phyloP scores from a whole-genome alignment of 2,329 filamentous ascomycete species.

The Aspergillus ochraceoroseus region DNA sequence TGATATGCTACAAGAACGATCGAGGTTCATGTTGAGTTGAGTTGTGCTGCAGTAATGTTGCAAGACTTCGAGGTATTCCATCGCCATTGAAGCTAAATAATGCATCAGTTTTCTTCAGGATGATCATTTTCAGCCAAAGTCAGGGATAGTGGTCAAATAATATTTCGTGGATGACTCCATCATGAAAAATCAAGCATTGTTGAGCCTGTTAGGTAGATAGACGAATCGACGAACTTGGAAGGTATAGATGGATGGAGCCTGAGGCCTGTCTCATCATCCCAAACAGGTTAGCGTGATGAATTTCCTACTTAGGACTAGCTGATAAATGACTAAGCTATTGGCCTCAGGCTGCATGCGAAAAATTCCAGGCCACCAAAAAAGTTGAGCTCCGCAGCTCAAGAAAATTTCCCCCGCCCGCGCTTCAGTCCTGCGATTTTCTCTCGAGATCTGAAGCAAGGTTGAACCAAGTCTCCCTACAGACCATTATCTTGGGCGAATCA shows the following conservation, averaged over 20 bases:
- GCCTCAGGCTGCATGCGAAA: slow-evolving; percentile 11
- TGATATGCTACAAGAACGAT: not conserved
- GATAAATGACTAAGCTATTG: slow-evolving; percentile 1
- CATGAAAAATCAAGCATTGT: not conserved
- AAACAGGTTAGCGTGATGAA: slow-evolving; percentile 1
- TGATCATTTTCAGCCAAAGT: no score
- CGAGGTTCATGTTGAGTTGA: not conserved
- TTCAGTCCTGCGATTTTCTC: slow-evolving; percentile 3
- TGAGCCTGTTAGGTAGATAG: not conserved
- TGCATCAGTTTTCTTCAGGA: no score
- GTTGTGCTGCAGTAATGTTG: no score
- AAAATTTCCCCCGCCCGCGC: slow-evolving; percentile 22
- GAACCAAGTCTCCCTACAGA: slow-evolving; percentile 1
- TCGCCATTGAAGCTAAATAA: no score
- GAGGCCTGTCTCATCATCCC: no score
- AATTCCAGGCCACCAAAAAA: not conserved
- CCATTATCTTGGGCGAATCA: not conserved
- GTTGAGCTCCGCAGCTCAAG: slow-evolving; percentile 19
- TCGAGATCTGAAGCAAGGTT: not conserved
- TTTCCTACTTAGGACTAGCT: slow-evolving; percentile 4
- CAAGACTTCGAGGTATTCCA: no score
- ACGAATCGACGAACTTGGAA: slow-evolving; percentile 10
- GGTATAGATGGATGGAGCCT: no score
- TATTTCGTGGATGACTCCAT: not conserved
- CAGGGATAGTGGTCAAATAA: no score